A percentile compares a stretch with the other conserved stretches of the same genome.
Conservation (phyloP, 2,329 filamentous ascomycete genomes). For the Trichoderma asperellum region DNA sequence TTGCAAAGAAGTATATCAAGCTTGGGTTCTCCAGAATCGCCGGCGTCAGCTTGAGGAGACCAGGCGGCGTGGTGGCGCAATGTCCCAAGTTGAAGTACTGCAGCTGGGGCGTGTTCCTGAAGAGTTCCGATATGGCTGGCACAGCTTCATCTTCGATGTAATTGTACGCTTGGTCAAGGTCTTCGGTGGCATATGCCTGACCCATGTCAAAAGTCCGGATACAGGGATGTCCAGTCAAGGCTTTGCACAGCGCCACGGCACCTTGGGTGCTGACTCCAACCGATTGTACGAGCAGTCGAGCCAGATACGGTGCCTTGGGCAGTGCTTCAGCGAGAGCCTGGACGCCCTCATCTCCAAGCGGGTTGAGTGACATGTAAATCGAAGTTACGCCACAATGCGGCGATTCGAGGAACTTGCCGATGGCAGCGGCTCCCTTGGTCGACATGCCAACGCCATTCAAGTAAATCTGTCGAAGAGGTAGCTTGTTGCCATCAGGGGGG, state of each 20-base stretch:
- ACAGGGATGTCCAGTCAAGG: slow-evolving; percentile 41
- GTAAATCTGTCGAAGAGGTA: slow-evolving; percentile 45
- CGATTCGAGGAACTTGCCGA: slow-evolving; percentile 41
- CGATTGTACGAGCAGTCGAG: slow-evolving; percentile 48
- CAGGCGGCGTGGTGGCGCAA: slow-evolving; percentile 41
- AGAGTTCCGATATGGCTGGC: slow-evolving; percentile 41
- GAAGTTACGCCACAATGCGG: slow-evolving; percentile 42
- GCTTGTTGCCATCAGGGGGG: slow-evolving; percentile 35
- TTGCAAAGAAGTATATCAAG: slow-evolving; percentile 45
- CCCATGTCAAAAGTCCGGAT: slow-evolving; percentile 49
- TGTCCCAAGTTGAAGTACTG: slow-evolving; percentile 50
- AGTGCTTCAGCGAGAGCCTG: slow-evolving; percentile 40
- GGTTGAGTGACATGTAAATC: slow-evolving; percentile 46
- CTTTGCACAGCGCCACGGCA: slow-evolving; percentile 44
- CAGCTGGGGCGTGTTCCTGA: slow-evolving; percentile 41
- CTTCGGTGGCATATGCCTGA: slow-evolving; percentile 52
- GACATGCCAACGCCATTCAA: slow-evolving; percentile 45
- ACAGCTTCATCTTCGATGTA: slow-evolving; percentile 48
- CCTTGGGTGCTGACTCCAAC: slow-evolving; percentile 49
- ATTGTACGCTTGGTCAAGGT: slow-evolving; percentile 52
- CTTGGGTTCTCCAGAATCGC: slow-evolving; percentile 39
- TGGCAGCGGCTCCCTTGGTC: slow-evolving; percentile 36
- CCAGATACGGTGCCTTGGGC: slow-evolving; percentile 40
- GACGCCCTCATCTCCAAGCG: slow-evolving; percentile 42
- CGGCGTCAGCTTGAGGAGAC: slow-evolving; percentile 37